phyloP scores from a whole-genome alignment of 1,139 yeast species.

The Zygosaccharomyces pseudobailii region DNA sequence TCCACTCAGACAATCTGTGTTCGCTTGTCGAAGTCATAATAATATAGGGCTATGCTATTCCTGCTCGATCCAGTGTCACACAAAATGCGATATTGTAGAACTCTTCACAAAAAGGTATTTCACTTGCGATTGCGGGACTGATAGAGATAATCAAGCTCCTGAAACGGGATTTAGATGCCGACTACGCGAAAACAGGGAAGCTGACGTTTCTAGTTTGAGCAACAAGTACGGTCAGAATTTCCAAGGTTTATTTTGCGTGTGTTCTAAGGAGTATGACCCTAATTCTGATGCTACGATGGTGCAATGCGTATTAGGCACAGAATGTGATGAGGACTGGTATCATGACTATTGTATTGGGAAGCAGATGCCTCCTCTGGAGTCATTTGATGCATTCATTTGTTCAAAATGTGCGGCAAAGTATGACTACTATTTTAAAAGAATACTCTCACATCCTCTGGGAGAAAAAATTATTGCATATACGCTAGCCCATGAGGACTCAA shows the following conservation, averaged over 20 bases:
- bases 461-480: conserved; percentile 19
- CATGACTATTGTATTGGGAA: conserved; percentile 81
- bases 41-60: conserved; percentile 83
- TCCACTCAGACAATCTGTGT: conserved; percentile 71
- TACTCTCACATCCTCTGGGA: conserved; percentile 21
- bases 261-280: conserved; percentile 64
- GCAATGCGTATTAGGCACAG: conserved; percentile 80
- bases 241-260: conserved; percentile 68
- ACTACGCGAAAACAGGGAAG: conserved; percentile 46
- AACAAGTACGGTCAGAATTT: conserved; percentile 74
- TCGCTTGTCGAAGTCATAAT: conserved; percentile 77
- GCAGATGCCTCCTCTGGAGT: conserved; percentile 45
- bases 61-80: conserved; percentile 92
- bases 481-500: conserved; percentile 4
- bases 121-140: conserved; percentile 93
- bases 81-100: conserved; percentile 82
- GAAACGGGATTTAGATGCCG: conserved; percentile 45
- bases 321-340: conserved; percentile 92
- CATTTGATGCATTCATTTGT: conserved; percentile 60
- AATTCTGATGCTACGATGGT: conserved; percentile 76
- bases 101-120: conserved; percentile 74
- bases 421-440: conserved; percentile 25
- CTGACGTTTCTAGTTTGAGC: conserved; percentile 57
- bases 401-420: conserved; percentile 69
- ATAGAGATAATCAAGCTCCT: conserved; percentile 39